Evolutionary conservation across 495 filamentous ascomycete genomes (phyloP), one percentile per base, ranked within the genome.

Genomic region (Letharia columbiana): DNA sequence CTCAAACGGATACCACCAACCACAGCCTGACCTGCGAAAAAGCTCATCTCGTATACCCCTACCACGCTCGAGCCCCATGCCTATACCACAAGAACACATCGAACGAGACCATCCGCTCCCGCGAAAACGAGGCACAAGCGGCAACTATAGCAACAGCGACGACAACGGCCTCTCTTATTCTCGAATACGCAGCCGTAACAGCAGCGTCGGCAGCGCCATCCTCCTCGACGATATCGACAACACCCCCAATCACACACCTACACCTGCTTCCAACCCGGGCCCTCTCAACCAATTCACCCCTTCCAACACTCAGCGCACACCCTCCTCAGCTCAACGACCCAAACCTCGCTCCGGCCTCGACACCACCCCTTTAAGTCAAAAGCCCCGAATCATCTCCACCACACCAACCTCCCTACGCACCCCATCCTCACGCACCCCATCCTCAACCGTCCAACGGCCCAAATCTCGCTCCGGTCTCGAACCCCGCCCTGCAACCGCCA

Each of bases 31-130:
- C 45, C 68, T 79, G 12, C 75, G 79, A 23, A 80, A 81, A 68
- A 80, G 78, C 71, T 79, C 80, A 2, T 97, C 92, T 39, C 83
- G 89, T 35, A 97, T 98, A 68, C 94, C 94, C 1, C 80, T 98
- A 50, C 84, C 89, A 15, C 91, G 88, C 67, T 74, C 82, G 15
- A 96, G 90, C 70, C 87, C 89, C 2, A 81, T 86, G 37, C 91
- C 91, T n/a, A 84, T 92, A 64, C 85, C 89, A 3, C 75, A 83
- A 45, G 81, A 87, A 65, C 82, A 85, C 65, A 77, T 89, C 40
- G 91, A 91, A 56, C 85, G 91, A 66, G 87, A 91, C 73, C 85
- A 83, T 23, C 86, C 86, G 18, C 76, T 86, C 49, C 77, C 81
- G 50, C 84, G 91, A 68, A 90, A 84, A 68, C 83, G 84, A 12